phyloP scores from a whole-genome alignment of 306 rosid genomes.

The Sphenostylis stenocarpa region DNA sequence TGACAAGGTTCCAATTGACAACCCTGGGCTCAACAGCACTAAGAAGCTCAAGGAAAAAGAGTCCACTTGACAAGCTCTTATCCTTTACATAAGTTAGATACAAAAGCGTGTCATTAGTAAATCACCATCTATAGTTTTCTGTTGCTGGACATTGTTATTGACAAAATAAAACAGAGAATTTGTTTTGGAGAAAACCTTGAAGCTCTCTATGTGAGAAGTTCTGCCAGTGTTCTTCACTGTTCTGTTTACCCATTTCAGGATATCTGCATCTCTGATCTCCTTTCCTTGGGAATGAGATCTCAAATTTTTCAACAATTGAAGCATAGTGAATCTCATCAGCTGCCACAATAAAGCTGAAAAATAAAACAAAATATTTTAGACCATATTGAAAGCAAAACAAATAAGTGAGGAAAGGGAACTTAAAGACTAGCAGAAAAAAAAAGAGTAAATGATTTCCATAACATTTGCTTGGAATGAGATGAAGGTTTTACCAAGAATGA shows the following conservation, averaged over 20 bases:
- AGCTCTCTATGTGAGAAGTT: conserved; percentile 74
- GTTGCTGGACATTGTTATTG: not conserved
- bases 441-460: not conserved
- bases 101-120: conserved; percentile 11
- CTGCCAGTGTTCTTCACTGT: conserved; percentile 83
- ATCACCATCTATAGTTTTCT: conserved; percentile 1
- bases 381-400: not conserved
- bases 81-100: conserved; percentile 53
- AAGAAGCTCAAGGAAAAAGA: conserved; percentile 94
- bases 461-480: conserved; percentile 19
- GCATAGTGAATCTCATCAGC: conserved; percentile 88
- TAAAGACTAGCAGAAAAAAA: not conserved
- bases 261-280: conserved; percentile 87
- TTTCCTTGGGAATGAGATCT: conserved; percentile 85
- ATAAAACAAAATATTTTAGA: conserved; percentile 21
- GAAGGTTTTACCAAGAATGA: conserved; percentile 74
- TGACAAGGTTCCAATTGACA: conserved; percentile 96
- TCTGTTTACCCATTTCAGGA: conserved; percentile 81
- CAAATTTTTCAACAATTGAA: conserved; percentile 82
- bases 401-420: not conserved
- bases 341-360: conserved; percentile 95
- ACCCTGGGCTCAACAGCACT: conserved; percentile 95
- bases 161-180: not conserved
- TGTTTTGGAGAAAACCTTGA: conserved; percentile 59
- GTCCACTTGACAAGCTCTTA: conserved; percentile 79